Base-by-base conservation (phyloP, 805 yeast genomes). In the Wickerhamiella brachini region DNA sequence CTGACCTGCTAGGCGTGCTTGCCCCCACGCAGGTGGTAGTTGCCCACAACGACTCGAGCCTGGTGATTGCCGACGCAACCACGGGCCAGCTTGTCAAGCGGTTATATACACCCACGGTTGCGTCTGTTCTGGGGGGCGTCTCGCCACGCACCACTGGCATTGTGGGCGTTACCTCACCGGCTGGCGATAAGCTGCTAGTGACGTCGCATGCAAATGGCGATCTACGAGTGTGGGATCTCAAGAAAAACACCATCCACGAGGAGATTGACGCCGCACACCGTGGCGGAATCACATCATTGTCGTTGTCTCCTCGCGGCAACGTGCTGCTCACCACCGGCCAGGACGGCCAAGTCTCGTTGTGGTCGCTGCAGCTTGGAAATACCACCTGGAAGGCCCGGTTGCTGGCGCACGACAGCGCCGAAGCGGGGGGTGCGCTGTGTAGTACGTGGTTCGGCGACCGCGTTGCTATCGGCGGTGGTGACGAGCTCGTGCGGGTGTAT, bases 321-420 rank as follows among this genome's bases (percentile, higher is more conserved):
- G 23, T 44, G 23, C 41, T 59, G 23, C 42, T 60, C 12, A 50
- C 59, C 17, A 56, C 63, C 12, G 53, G 61, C 49, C 49, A 55
- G 13, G 63, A 61, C 44, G 65, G 65, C 48, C 53, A 56, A n/a
- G 61, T 57, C 3, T 54, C 57, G 15, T 23, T 60, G n/a, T 60
- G 63, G 63, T 39, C 59, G 8, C 44, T 58, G 13, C 61, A 59
- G 42, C 48, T 52, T 10, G 54, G 52, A 9, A 34, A 47, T 12
- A 51, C 59, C 22, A 39, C 53, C 17, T 60, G 62, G 63, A 53
- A 51, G 48, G 62, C 61, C 17, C 49, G 62, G 21, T 44, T 60
- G 41, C 47, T 57, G 22, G 51, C 52, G 37, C 63, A 60, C 47
- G 63, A 60, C 49, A 49, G 57, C 37, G 55, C 52, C 21, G 59